phyloP scores from a whole-genome alignment of 2,329 filamentous ascomycete species.

The Penicillium sp. region DNA sequence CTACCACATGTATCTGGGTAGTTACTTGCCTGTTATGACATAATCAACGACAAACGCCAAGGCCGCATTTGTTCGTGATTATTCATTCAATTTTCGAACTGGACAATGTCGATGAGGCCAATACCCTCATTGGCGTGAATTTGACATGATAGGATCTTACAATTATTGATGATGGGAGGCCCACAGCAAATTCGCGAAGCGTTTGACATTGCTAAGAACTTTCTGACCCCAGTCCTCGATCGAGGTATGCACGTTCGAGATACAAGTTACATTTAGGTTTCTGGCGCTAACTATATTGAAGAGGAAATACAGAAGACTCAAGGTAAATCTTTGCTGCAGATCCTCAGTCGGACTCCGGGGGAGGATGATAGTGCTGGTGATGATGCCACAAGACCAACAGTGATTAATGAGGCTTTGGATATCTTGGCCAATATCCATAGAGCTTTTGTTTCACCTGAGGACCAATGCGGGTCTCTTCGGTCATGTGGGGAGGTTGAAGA shows the following conservation, averaged over 20 bases:
- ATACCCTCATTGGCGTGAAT: not conserved
- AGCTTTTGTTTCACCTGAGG: constrained; percentile 31
- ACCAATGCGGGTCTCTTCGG: constrained; percentile 5
- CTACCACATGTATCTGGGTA: rapidly evolving
- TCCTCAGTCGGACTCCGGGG: constrained; percentile 22
- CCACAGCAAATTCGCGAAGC: constrained; percentile 25
- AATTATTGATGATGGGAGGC: constrained; percentile 29
- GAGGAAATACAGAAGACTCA: constrained; percentile 40
- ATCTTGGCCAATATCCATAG: constrained; percentile 36
- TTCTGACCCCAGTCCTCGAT: constrained; percentile 41
- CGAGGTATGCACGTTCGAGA: constrained; percentile 38
- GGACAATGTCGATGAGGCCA: not conserved
- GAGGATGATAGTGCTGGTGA: constrained; percentile 13
- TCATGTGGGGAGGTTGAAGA: constrained; percentile 22
- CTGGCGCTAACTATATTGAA: constrained; percentile 33
- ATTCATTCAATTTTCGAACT: constrained; percentile 1
- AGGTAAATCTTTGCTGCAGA: constrained; percentile 37
- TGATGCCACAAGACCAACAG: constrained; percentile 22
- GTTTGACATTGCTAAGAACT: constrained; percentile 36
- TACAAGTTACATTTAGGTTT: constrained; percentile 3
- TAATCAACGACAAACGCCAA: constrained; percentile 3
- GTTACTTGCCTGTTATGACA: not conserved
- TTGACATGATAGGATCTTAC: not conserved
- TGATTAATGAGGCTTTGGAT: constrained; percentile 36
- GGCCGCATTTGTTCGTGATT: constrained; percentile 1